phyloP scores from a whole-genome alignment of 768 basidiomycete genomes.

The Calocybe indica region DNA sequence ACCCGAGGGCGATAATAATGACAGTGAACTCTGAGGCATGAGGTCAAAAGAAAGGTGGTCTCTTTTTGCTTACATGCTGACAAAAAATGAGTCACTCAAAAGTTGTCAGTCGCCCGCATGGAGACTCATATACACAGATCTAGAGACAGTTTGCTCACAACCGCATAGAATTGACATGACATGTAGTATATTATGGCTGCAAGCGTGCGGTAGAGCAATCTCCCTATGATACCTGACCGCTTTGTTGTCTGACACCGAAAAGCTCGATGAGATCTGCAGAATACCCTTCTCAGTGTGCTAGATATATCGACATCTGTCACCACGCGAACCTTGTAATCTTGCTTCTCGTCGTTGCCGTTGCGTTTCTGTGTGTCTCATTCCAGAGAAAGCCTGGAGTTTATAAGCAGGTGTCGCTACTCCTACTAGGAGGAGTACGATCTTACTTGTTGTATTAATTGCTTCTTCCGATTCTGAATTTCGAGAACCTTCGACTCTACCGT shows the following conservation, averaged over 20 bases:
- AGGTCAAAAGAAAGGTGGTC: constrained; percentile 3
- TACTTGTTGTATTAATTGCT: constrained; percentile 71
- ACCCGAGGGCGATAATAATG: constrained; percentile 25
- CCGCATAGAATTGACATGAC: background rate
- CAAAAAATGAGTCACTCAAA: too few relatives aligned
- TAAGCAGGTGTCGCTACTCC: background rate
- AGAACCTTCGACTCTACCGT: constrained; percentile 86
- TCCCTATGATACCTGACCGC: background rate
- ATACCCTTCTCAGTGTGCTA: background rate
- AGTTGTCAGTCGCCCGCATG: too few relatives aligned
- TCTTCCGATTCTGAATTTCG: constrained; percentile 85
- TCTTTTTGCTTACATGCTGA: background rate
- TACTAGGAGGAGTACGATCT: background rate
- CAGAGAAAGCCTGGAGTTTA: constrained; percentile 69
- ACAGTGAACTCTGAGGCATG: constrained; percentile 23
- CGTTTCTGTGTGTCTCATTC: constrained; percentile 70
- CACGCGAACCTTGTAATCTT: constrained; percentile 59
- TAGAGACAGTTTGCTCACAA: background rate
- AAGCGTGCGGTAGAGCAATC: too few relatives aligned
- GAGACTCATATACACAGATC: too few relatives aligned
- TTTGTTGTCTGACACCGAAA: constrained; percentile 37
- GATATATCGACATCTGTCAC: too few relatives aligned
- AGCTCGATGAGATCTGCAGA: constrained; percentile 53
- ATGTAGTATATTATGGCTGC: background rate
- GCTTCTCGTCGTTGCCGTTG: constrained; percentile 75